A percentile compares a stretch with the other conserved stretches of the same genome.
phyloP scores from a whole-genome alignment of 306 rosid genomes.

The Cotoneaster glaucophyllus region DNA sequence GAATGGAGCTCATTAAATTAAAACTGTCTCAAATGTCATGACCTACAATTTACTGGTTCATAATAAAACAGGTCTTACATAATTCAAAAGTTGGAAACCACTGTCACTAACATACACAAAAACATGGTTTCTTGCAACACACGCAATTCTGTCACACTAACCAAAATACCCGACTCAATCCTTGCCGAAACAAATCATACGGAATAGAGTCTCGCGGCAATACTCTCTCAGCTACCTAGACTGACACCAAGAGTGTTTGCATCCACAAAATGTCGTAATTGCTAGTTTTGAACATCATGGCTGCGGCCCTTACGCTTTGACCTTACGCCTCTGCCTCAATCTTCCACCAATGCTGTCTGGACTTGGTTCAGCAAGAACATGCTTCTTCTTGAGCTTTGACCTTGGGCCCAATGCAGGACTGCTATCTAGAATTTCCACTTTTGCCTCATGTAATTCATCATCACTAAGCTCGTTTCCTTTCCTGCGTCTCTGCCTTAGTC shows the following conservation, averaged over 20 bases:
- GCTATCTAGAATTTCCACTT: not conserved
- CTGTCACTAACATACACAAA: not conserved
- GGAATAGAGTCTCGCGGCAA: not conserved
- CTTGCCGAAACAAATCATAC: not conserved
- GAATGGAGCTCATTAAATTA: not conserved
- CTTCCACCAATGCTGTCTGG: conserved; percentile 36
- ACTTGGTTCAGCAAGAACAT: conserved; percentile 12
- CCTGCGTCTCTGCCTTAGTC: conserved; percentile 7
- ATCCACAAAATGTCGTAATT: not conserved
- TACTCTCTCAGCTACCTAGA: not conserved
- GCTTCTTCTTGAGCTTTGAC: conserved; percentile 17
- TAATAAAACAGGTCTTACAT: not conserved
- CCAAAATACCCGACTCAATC: not conserved
- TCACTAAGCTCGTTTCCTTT: not conserved
- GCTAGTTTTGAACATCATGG: not conserved
- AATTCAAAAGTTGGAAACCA: not conserved
- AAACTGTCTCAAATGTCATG: not conserved
- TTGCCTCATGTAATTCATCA: not conserved
- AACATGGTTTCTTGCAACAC: conserved; percentile 4
- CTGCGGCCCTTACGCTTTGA: not conserved
- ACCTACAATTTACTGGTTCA: not conserved
- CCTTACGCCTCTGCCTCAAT: conserved; percentile 41
- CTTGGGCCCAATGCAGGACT: not conserved
- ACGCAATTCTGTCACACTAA: not conserved
- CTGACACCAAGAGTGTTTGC: not conserved